Conservation (phyloP, 306 rosid genomes). For the Glycine soja region DNA sequence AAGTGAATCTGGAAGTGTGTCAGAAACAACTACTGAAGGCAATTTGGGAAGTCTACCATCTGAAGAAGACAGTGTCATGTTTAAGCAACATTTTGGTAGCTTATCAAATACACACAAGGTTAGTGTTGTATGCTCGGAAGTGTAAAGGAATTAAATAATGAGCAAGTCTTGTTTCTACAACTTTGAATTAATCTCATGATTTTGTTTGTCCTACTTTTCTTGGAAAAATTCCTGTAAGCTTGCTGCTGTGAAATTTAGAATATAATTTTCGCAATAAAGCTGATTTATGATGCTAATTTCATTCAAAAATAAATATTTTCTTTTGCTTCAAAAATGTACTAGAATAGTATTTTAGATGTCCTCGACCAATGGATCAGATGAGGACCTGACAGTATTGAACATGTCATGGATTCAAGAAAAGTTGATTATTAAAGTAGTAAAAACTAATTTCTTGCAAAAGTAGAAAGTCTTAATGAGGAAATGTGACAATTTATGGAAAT, state of each 20-base stretch:
- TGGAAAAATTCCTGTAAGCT: background rate
- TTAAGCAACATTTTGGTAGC: conserved; percentile 74
- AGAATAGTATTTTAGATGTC: background rate
- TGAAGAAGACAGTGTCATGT: conserved; percentile 63
- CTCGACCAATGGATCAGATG: conserved; percentile 20
- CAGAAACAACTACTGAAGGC: conserved; percentile 45
- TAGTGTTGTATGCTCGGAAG: conserved; percentile 45
- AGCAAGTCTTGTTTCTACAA: conserved; percentile 15
- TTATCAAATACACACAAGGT: conserved; percentile 69
- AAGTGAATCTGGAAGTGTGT: conserved; percentile 46
- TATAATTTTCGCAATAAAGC: conserved; percentile 15
- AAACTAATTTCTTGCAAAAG: conserved; percentile 21
- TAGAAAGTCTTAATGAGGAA: conserved; percentile 11
- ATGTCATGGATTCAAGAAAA: conserved; percentile 19
- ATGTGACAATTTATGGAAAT: background rate
- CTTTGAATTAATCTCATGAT: conserved; percentile 6
- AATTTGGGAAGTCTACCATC: conserved; percentile 36
- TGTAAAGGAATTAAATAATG: background rate
- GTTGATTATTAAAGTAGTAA: conserved; percentile 15
- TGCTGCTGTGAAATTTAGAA: conserved; percentile 36
- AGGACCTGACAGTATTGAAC: background rate
- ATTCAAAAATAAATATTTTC: background rate
- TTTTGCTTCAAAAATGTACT: conserved; percentile 18
- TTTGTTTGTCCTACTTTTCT: conserved; percentile 25
- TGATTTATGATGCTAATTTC: conserved; percentile 12